phyloP scores from a whole-genome alignment of 495 filamentous ascomycete genomes.

The Aspergillus taichungensis region DNA sequence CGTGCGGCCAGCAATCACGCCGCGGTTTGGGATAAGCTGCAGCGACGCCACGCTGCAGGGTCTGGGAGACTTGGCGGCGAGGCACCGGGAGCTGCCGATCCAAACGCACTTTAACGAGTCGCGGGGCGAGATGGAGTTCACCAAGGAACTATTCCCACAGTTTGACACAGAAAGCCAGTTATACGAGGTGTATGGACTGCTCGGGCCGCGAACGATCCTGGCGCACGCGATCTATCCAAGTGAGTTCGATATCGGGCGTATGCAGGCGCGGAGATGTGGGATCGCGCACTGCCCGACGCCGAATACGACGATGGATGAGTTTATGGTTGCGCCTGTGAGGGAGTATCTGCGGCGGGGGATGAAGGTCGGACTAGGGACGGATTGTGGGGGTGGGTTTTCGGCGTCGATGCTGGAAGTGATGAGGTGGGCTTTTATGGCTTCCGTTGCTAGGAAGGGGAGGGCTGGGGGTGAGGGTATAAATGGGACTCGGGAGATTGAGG shows the following conservation, averaged over 20 bases:
- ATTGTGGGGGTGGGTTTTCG: slow-evolving; percentile 57
- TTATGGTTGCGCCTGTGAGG: slow-evolving; percentile 50
- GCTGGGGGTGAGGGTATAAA: slow-evolving; percentile 3
- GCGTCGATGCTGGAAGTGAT: slow-evolving; percentile 51
- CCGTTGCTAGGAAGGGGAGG: slow-evolving; percentile 37
- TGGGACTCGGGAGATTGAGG: slow-evolving; percentile 37
- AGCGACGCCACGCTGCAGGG: slow-evolving; percentile 41
- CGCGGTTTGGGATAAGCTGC: slow-evolving; percentile 56
- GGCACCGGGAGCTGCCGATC: slow-evolving; percentile 46
- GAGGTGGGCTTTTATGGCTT: slow-evolving; percentile 52
- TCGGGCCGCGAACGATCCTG: slow-evolving; percentile 48
- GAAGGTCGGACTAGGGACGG: slow-evolving; percentile 59
- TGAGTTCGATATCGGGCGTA: slow-evolving; percentile 41
- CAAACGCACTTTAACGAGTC: slow-evolving; percentile 62
- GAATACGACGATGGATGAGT: slow-evolving; percentile 54
- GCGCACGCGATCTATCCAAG: slow-evolving; percentile 54
- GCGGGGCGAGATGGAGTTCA: slow-evolving; percentile 44
- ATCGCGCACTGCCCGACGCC: slow-evolving; percentile 57
- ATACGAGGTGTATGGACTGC: slow-evolving; percentile 43
- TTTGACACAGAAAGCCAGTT: slow-evolving; percentile 45
- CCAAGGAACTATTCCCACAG: slow-evolving; percentile 42
- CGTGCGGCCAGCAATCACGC: slow-evolving; percentile 51
- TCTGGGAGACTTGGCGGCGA: slow-evolving; percentile 40
- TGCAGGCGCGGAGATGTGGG: slow-evolving; percentile 43
- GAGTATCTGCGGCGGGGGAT: slow-evolving; percentile 48